These are phyloP conservation scores for Boletus subcaerulescens DNA, from an alignment of 768 basidiomycete species.

Conservation along the genomic window DNA sequence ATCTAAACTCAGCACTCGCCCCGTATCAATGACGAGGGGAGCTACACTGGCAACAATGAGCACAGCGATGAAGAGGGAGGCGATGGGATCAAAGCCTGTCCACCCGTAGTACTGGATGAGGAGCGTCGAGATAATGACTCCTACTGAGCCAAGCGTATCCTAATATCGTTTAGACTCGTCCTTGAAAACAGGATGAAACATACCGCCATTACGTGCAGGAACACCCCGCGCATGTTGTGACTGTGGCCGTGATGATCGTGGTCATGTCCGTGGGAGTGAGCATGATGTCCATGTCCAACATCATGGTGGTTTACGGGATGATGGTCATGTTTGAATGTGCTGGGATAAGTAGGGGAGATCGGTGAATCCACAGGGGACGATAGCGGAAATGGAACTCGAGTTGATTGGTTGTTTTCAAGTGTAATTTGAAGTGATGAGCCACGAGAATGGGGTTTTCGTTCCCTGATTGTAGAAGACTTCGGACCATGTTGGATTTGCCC, in stretches of 20 bases:
- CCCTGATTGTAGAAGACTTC: constrained; percentile 21
- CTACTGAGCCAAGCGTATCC: constrained; percentile 96
- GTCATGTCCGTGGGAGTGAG: constrained; percentile 51
- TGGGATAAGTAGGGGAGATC: constrained; percentile 62
- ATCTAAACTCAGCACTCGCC: constrained; percentile 83
- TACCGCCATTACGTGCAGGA: constrained; percentile 95
- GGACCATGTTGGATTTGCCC: constrained; percentile 7
- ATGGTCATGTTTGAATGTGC: constrained; percentile 46
- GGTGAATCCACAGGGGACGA: constrained; percentile 43
- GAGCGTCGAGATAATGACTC: constrained; percentile 95
- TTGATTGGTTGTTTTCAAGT: constrained; percentile 19
- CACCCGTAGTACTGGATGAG: constrained; percentile 95
- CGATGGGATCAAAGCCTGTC: constrained; percentile 99
- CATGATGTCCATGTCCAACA: constrained; percentile 39
- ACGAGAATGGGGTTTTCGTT: constrained; percentile 37
- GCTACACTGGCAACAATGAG: constrained; percentile 95
- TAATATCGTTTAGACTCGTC: constrained; percentile 29
- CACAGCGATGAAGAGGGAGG: constrained; percentile 92
- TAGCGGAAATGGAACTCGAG: constrained; percentile 25
- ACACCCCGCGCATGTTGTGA: constrained; percentile 99
- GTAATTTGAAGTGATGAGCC: constrained; percentile 41
- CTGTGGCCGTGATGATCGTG: constrained; percentile 79
- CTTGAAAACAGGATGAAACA: constrained; percentile 21
- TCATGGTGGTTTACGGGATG: constrained; percentile 33
- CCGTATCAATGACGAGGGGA: constrained; percentile 93